phyloP scores from a whole-genome alignment of 345 rosid species.

The Gossypium arboreum region DNA sequence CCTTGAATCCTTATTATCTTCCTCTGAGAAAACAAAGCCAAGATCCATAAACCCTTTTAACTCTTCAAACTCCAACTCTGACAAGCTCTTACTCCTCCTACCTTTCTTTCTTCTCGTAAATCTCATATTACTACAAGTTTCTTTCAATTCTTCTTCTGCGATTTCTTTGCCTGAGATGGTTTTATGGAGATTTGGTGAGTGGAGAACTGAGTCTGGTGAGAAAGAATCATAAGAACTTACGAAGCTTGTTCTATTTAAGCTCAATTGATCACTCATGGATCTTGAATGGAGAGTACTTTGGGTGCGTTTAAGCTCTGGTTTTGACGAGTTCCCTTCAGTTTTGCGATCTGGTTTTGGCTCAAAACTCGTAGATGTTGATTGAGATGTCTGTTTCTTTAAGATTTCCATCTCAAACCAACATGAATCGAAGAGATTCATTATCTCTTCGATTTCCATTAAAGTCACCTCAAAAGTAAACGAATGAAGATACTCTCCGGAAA shows the following conservation, averaged over 20 bases:
- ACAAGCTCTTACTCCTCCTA: constrained; percentile 53
- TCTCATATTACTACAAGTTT: background rate
- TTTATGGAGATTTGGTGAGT: constrained; percentile 31
- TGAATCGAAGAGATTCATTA: constrained; percentile 41
- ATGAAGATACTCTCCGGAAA: background rate
- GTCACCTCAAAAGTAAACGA: constrained; percentile 20
- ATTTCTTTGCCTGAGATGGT: constrained; percentile 36
- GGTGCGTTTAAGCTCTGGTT: constrained; percentile 21
- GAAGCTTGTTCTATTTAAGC: constrained; percentile 30
- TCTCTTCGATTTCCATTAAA: constrained; percentile 31
- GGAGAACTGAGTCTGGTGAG: constrained; percentile 53
- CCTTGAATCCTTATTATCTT: constrained; percentile 59
- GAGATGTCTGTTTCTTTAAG: constrained; percentile 26
- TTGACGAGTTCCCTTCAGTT: constrained; percentile 19
- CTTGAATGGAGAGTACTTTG: constrained; percentile 26
- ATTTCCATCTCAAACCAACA: constrained; percentile 47
- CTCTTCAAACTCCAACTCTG: constrained; percentile 77
- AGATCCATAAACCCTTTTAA: constrained; percentile 83
- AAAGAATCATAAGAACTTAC: constrained; percentile 12
- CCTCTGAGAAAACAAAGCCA: constrained; percentile 80
- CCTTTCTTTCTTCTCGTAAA: constrained; percentile 29
- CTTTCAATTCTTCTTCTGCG: constrained; percentile 18
- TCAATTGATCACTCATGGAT: constrained; percentile 54
- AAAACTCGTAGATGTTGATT: background rate
- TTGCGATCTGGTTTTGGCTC: constrained; percentile 23